Conservation (phyloP, 129 eudicot genomes). For the Lactuca sativa region DNA sequence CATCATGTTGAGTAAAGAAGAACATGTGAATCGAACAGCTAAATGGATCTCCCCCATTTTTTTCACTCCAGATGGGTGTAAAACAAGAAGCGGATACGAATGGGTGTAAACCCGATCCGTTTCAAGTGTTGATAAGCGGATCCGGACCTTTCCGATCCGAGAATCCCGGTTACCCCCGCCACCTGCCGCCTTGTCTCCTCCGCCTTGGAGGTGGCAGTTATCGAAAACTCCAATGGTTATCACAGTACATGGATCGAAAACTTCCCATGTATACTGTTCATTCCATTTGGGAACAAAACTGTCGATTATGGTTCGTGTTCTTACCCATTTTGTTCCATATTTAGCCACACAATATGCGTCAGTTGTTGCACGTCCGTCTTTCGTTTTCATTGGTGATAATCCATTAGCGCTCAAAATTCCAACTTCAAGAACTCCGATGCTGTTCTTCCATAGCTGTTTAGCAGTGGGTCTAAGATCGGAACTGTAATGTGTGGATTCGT, state of each 20-base stretch:
- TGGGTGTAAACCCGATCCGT: constrained; percentile 51
- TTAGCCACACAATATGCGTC: constrained; percentile 61
- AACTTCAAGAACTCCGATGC: constrained; percentile 43
- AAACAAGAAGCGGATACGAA: constrained; percentile 50
- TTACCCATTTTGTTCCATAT: constrained; percentile 54
- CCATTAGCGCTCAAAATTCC: constrained; percentile 41
- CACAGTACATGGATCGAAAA: constrained; percentile 58
- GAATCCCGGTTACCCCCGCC: constrained; percentile 36
- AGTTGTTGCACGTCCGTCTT: constrained; percentile 40
- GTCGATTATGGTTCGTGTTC: constrained; percentile 51
- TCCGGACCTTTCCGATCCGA: constrained; percentile 52
- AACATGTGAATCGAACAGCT: constrained; percentile 48
- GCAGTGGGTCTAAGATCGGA: constrained; percentile 50
- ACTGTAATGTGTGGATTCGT: constrained; percentile 45
- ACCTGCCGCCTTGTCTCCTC: constrained; percentile 17
- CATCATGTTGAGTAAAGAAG: constrained; percentile 44
- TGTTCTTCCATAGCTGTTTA: constrained; percentile 41
- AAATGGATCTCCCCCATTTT: constrained; percentile 57
- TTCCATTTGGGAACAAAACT: constrained; percentile 53
- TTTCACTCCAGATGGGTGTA: constrained; percentile 53
- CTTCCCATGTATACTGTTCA: constrained; percentile 67
- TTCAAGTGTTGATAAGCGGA: constrained; percentile 51
- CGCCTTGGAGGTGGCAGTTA: constrained; percentile 39
- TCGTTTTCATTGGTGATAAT: constrained; percentile 42
- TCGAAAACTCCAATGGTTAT: constrained; percentile 56